Base-by-base conservation (phyloP, 169 alveolate genomes). In the Perkinsus chesapeaki region DNA sequence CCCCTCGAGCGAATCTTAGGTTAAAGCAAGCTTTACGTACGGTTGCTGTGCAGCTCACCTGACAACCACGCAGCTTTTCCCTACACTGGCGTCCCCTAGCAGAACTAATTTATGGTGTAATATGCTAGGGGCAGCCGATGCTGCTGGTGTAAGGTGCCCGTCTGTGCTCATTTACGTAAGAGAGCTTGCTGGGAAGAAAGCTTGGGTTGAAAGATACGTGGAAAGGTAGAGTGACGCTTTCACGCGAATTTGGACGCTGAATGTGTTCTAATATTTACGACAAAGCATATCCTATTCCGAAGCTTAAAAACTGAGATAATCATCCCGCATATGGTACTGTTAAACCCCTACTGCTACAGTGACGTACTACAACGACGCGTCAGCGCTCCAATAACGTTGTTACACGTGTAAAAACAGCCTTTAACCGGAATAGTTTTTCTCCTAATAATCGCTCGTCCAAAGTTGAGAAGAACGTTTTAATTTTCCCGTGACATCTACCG, bases 81-180 rank as follows among this genome's bases (percentile, higher is more conserved):
- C 99, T 34, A 98, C 99, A 16, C 97, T 96, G 39, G 99, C 96
- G 93, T 97, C 98, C 1, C 98, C 99, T 60, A 97, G 93, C 37
- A 97, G 94, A 23, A 98, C 98, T 73, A 97, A 96, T 94, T 97
- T 98, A 93, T 96, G 95, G 94, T 96, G 97, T 92, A 95, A 93
- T 23, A 94, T 94, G 37, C 48, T 90, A 31, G 31, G 31, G 12
- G 3, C 37, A 34, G 82, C 82, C 7, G 27, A 20, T 34, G 12
- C 37, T 16, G 23, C 31, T 60, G 82, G 82, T 0, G 82, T 16
- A 0, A 34, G 3, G 31, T 23, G 82, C 12, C 31, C 82, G 12
- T 23, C 82, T 20, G 37, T 60, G 82, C 27, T 34, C 82, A 60
- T 60, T 60, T 34, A 16, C n/a, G n/a, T n/a, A n/a, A n/a, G n/a